Percentiles rank a stretch among this genome's conserved stretches.
phyloP scores from a whole-genome alignment of 345 rosid genomes.

The Salix arbutifolia region DNA sequence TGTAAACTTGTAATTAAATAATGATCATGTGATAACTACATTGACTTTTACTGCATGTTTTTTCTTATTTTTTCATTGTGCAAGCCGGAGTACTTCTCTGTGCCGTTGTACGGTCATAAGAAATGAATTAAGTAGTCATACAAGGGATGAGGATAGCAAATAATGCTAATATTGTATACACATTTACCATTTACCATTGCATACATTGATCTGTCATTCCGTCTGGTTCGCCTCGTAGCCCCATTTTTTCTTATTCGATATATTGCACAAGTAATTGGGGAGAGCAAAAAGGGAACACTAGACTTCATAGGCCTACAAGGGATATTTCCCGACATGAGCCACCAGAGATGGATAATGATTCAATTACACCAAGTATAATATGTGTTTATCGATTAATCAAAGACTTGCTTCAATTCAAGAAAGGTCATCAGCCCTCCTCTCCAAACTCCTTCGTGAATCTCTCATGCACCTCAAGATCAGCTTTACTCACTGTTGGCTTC shows the following conservation, averaged over 20 bases:
- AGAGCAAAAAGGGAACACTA: neutral
- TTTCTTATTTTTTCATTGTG: neutral
- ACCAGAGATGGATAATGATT: neutral
- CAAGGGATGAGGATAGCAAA: neutral
- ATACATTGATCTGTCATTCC: neutral
- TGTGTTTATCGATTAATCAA: neutral
- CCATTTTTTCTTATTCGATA: neutral
- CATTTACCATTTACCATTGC: neutral
- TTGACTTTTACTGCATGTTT: neutral
- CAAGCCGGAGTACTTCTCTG: neutral
- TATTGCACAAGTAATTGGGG: neutral
- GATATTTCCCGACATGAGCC: neutral
- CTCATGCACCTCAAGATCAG: constrained; percentile 84
- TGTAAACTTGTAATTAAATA: no score
- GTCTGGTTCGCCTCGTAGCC: neutral
- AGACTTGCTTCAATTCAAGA: neutral
- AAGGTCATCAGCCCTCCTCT: constrained; percentile 64
- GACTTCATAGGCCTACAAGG: neutral
- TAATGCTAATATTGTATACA: neutral
- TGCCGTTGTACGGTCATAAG: neutral
- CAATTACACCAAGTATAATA: neutral
- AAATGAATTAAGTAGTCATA: neutral
- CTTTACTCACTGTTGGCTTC: constrained; percentile 82
- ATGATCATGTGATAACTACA: neutral
- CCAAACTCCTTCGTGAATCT: constrained; percentile 93